Evolutionary conservation across 306 rosid genomes (phyloP), one percentile per base, ranked within the genome.

Genomic region (Lupinus albus): DNA sequence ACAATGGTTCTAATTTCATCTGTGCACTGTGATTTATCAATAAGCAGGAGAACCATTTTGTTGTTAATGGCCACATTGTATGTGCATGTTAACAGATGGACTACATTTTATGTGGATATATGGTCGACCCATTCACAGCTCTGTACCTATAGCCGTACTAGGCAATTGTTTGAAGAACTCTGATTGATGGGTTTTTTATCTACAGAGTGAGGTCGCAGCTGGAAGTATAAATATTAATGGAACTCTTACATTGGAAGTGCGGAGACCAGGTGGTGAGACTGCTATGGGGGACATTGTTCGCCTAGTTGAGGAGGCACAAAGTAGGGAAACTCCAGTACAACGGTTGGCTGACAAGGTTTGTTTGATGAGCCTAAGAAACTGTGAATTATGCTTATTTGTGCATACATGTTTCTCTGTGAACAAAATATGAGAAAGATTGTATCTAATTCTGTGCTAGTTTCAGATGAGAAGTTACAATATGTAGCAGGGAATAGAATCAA

Each of bases 141-240:
- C 60, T 38, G 35, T 71, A 13, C 47, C 4, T 44, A 30, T 53
- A 70, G 69, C 39, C 68, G 67, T 56, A 59, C 21, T 58, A 2
- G 75, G 50, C 15, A 46, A 28, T 70, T 61, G 66, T 49, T 56
- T 77, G 39, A 65, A n/a, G 81, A 60, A 78, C 60, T 60, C 8
- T 36, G 51, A 38, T 56, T 61, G 63, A 60, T 60, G 72, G 45
- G 39, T 72, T 77, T 77, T 67, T 45, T 72, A 32, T 74, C 52
- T 78, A 36, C 71, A 92, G 98, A 89, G 89, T 83, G 87, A 92
- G 80, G 96, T 89, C 77, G 88, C 91, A 53, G 96, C 98, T 51
- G 98, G 98, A 78, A 87, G 93, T 78, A 89, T 92, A 86, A 92
- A 92, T 80, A 89, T 92, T 70, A 92, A 92, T 80, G 98, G 98